Percentiles rank a stretch among this genome's conserved stretches.
phyloP scores from a whole-genome alignment of 768 basidiomycete genomes.

The Asterophora lycoperdoides region DNA sequence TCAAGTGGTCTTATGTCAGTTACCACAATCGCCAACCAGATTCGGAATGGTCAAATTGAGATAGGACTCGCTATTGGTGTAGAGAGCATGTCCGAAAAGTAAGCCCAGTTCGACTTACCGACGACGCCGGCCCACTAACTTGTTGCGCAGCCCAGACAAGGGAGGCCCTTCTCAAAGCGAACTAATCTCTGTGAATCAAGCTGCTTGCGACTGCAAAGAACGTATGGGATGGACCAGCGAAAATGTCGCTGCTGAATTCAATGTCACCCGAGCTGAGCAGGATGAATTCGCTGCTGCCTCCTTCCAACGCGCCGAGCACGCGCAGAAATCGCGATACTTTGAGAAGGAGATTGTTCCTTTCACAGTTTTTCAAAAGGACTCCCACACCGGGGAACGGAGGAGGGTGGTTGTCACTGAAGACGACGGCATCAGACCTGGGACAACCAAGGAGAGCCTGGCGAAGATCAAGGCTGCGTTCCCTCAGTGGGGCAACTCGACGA shows the following conservation, averaged over 20 bases:
- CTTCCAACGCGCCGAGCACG: slow-evolving; percentile 74
- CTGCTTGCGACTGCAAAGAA: slow-evolving; percentile 57
- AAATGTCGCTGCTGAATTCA: slow-evolving; percentile 74
- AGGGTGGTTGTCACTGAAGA: slow-evolving; percentile 60
- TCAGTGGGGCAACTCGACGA: slow-evolving; percentile 69
- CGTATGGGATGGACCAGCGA: slow-evolving; percentile 92
- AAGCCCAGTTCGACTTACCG: slow-evolving; percentile 19
- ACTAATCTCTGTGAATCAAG: slow-evolving; percentile 48
- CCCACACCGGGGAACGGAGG: slow-evolving; percentile 47
- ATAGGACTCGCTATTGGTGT: slow-evolving; percentile 80
- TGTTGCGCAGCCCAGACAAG: slow-evolving; percentile 51
- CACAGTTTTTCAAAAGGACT: slow-evolving; percentile 57
- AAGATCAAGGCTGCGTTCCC: slow-evolving; percentile 77
- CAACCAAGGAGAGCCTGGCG: slow-evolving; percentile 57
- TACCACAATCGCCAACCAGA: slow-evolving; percentile 71
- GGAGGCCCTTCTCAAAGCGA: slow-evolving; percentile 61
- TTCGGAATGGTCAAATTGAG: slow-evolving; percentile 74
- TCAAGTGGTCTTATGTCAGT: slow-evolving; percentile 85
- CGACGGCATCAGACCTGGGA: slow-evolving; percentile 75
- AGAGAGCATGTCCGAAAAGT: slow-evolving; percentile 84
- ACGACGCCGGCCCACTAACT: background rate
- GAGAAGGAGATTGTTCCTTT: slow-evolving; percentile 72
- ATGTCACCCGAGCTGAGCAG: slow-evolving; percentile 69
- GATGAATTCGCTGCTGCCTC: slow-evolving; percentile 72
- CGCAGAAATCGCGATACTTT: slow-evolving; percentile 65